Percentiles rank a stretch among this genome's conserved stretches.
These are phyloP conservation scores for Pezicula carpinea DNA, from an alignment of 2,329 filamentous ascomycete species.

Conservation along the genomic window DNA sequence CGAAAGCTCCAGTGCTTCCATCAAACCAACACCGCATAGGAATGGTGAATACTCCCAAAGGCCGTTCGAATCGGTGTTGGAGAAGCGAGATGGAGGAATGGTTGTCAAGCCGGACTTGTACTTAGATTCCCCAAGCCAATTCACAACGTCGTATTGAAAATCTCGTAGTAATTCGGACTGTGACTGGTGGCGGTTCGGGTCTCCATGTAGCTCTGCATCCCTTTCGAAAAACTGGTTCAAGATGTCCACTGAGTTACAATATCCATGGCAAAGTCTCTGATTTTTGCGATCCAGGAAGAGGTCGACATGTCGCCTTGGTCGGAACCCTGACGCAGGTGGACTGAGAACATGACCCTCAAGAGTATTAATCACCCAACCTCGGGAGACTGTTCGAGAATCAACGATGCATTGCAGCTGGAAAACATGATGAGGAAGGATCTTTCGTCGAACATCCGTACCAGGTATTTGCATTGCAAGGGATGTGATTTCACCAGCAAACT, in stretches of 20 bases:
- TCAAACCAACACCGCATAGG: conserved; percentile 40
- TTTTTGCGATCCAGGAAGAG: conserved; percentile 36
- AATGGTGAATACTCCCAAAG: conserved; percentile 45
- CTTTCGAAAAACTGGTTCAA: conserved; percentile 28
- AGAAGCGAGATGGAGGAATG: conserved; percentile 39
- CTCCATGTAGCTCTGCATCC: conserved; percentile 20
- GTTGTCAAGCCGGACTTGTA: conserved; percentile 29
- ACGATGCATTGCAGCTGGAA: conserved; percentile 47
- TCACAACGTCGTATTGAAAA: conserved; percentile 28
- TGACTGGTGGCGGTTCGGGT: conserved; percentile 11
- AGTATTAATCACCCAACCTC: conserved; percentile 35
- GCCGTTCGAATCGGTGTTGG: conserved; percentile 35
- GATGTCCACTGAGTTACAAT: conserved; percentile 25
- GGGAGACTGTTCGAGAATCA: conserved; percentile 40
- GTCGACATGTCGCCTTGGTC: conserved; percentile 36
- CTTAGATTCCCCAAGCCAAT: conserved; percentile 34
- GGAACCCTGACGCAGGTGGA: conserved; percentile 31
- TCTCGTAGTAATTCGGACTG: conserved; percentile 17
- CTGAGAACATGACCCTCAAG: conserved; percentile 32
- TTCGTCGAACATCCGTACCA: conserved; percentile 31
- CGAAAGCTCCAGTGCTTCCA: conserved; percentile 37
- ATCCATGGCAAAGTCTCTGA: conserved; percentile 26
- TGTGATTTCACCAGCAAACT: conserved; percentile 41
- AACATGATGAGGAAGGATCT: conserved; percentile 41
- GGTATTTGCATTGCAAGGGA: conserved; percentile 41